These are phyloP conservation scores for Leishmania lainsoni DNA, from an alignment of 208 protist species.

Conservation along the genomic window DNA sequence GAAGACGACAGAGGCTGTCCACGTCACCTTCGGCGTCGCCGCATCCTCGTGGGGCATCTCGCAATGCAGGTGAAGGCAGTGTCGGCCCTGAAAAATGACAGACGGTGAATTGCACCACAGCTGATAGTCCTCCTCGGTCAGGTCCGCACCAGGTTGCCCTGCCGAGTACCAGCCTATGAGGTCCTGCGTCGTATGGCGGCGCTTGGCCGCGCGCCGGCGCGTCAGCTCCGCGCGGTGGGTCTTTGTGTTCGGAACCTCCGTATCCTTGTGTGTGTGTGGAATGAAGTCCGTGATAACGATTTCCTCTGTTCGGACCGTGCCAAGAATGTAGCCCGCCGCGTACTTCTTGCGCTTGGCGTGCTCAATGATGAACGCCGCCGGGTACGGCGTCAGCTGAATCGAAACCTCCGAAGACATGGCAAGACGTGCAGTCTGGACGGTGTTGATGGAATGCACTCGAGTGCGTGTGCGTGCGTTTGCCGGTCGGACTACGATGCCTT, in stretches of 20 bases:
- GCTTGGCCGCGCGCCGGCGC: slow-evolving; percentile 49
- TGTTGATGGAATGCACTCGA: background rate
- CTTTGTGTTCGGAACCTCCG: slow-evolving; percentile 28
- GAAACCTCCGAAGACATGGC: slow-evolving; percentile 19
- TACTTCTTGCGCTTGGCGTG: slow-evolving; percentile 75
- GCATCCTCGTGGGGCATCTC: slow-evolving; percentile 38
- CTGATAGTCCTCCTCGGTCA: slow-evolving; percentile 43
- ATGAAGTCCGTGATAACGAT: slow-evolving; percentile 73
- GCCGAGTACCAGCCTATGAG: slow-evolving; percentile 84
- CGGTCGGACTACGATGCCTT: background rate
- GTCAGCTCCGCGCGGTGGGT: slow-evolving; percentile 41
- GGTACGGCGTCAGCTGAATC: slow-evolving; percentile 65
- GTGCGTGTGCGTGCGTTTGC: background rate
- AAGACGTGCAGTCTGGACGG: background rate
- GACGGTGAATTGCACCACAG: slow-evolving; percentile 61
- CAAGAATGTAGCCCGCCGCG: slow-evolving; percentile 73
- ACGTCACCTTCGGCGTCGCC: slow-evolving; percentile 36
- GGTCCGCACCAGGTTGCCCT: slow-evolving; percentile 27
- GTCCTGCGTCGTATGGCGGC: slow-evolving; percentile 45
- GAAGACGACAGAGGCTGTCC: slow-evolving; percentile 38
- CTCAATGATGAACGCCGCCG: slow-evolving; percentile 79
- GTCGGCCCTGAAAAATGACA: slow-evolving; percentile 36
- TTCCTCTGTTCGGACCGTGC: slow-evolving; percentile 44
- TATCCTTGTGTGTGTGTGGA: slow-evolving; percentile 59
- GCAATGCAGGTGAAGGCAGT: slow-evolving; percentile 61